Evolutionary conservation across 1,139 yeast genomes (phyloP).

Genomic region (Saccharomyces hybrid): DNA sequence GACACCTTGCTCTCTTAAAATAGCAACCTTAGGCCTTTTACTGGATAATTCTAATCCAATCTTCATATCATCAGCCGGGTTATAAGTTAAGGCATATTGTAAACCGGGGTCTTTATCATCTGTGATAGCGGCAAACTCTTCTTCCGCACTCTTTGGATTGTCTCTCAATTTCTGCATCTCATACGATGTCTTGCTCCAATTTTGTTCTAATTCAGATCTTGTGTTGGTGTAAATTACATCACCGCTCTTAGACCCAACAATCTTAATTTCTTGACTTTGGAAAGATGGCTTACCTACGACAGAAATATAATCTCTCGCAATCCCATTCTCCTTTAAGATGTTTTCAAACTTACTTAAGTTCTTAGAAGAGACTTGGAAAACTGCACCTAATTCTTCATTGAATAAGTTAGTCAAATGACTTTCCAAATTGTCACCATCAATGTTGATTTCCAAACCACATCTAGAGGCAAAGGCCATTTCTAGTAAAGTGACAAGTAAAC

Average conservation of each 20-base stretch:
- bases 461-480: conserved; percentile 99
- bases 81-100: conserved; percentile 66
- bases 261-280: conserved; percentile 42
- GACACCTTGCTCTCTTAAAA: conserved; percentile 96
- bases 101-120: conserved; percentile 91
- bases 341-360: conserved; percentile 49
- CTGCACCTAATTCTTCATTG: conserved; percentile 93
- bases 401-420: conserved; percentile 53
- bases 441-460: conserved; percentile 56
- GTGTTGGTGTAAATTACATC: conserved; percentile 42
- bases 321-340: conserved; percentile 50
- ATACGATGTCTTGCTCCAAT: conserved; percentile 86
- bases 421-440: conserved; percentile 25
- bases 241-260: conserved; percentile 38
- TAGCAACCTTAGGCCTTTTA: conserved; percentile 80
- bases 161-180: conserved; percentile 88
- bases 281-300: conserved; percentile 62
- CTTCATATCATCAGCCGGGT: conserved; percentile 42
- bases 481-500: conserved; percentile 70
- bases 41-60: conserved; percentile 32
- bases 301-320: conserved; percentile 48
- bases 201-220: conserved; percentile 68
- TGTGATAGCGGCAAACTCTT: conserved; percentile 65
- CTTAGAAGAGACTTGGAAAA: conserved; percentile 67
- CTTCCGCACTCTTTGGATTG: conserved; percentile 82